Base-by-base conservation (phyloP, 2,329 filamentous ascomycete species). In the Cladophialophora psammophila region DNA sequence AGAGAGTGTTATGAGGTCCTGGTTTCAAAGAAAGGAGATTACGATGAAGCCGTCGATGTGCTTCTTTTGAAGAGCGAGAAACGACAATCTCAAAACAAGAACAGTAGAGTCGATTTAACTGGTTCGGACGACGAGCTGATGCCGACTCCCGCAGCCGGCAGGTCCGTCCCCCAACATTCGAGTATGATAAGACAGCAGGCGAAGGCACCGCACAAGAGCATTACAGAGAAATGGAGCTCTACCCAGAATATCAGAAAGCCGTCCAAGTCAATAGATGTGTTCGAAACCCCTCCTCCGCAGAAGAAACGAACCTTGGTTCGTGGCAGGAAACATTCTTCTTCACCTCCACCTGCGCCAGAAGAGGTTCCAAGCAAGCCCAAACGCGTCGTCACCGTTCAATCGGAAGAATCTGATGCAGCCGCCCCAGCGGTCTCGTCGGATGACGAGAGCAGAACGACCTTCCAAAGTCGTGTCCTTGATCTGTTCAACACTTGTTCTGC, bases 401-500 rank as follows among this genome's bases (percentile, higher is more conserved):
- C 66, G 18, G 82, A 83, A 0, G 82, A 83, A 12, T 78, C 78
- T 13, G 81, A 82, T 53, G 81, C 79, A 54, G 69, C 77, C 9
- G 78, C 77, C 32, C 73, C 76, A 32, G 79, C 78, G 26, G 76
- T 76, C 20, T 68, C 74, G 4, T 80, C 80, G 52, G 80, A 81
- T 32, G 79, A 81, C 59, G 77, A 79, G 15, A 76, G 10, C 31
- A 57, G 63, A n/a, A 52, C 40, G 9, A 62, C 64, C 5, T 76
- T 87, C 48, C 83, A 87, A 35, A 75, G 74, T 4, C 85, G 85
- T 63, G 86, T 97, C 6, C 82, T 98, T 34, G 85, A 88, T 7
- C 96, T 93, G 74, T 89, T 99, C 78, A 98, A 98, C 75, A 88
- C 84, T 0, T 95, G 92, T 76, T 87, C 88, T 5, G 81, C 87